Percentiles rank a stretch among this genome's conserved stretches.
phyloP scores from a whole-genome alignment of 2,329 filamentous ascomycete genomes.

The Chrysoporthe austroafricana region DNA sequence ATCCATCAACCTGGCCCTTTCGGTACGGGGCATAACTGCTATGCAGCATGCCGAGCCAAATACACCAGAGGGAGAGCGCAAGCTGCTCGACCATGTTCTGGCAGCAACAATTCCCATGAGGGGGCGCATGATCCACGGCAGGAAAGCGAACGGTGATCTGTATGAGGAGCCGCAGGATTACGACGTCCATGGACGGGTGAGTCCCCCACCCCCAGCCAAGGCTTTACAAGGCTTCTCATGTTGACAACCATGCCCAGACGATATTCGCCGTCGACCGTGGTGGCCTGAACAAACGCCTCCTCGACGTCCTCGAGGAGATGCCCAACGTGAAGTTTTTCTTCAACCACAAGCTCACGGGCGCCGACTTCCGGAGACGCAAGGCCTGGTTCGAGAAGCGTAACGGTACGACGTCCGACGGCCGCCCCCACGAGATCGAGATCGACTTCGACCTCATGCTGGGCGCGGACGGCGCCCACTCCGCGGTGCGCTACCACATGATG shows the following conservation, averaged over 20 bases:
- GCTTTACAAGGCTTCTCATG: neutral
- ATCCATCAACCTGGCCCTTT: conserved; percentile 97
- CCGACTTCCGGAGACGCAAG: conserved; percentile 76
- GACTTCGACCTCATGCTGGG: conserved; percentile 93
- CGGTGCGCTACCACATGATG: conserved; percentile 92
- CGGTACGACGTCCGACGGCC: conserved; percentile 42
- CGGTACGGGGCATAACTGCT: conserved; percentile 90
- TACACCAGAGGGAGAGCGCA: conserved; percentile 51
- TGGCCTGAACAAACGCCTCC: conserved; percentile 78
- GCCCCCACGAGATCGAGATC: conserved; percentile 76
- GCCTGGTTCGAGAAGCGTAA: conserved; percentile 81
- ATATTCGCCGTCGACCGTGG: conserved; percentile 87
- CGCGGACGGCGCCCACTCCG: conserved; percentile 92
- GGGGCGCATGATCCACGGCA: conserved; percentile 93
- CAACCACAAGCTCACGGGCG: conserved; percentile 89
- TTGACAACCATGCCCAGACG: conserved; percentile 51
- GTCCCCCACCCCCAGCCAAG: conserved; percentile 32
- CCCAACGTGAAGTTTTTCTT: conserved; percentile 93
- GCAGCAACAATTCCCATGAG: conserved; percentile 86
- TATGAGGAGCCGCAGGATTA: conserved; percentile 86
- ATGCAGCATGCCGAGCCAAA: conserved; percentile 63
- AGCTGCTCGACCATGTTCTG: conserved; percentile 75
- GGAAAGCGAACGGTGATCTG: conserved; percentile 64
- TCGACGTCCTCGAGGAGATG: conserved; percentile 81
- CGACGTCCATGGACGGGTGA: conserved; percentile 83